phyloP scores from a whole-genome alignment of 148 eudicot genomes.

The Persicaria tinctoria region DNA sequence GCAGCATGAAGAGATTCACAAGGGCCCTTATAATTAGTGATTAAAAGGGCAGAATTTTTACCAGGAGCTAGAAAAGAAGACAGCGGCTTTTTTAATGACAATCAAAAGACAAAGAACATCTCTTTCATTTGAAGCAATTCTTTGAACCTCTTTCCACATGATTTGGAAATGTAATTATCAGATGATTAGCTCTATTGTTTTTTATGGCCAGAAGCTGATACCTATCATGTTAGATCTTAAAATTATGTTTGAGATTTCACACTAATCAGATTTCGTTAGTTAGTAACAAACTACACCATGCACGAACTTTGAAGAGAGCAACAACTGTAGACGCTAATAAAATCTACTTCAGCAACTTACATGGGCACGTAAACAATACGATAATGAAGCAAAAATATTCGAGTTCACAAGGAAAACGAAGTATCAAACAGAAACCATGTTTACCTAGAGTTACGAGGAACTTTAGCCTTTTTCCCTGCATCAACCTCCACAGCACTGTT shows the following conservation, averaged over 20 bases:
- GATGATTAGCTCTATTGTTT: background rate
- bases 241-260: background rate
- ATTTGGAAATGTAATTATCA: slow-evolving; percentile 1
- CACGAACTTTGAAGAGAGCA: background rate
- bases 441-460: slow-evolving; percentile 95
- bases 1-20: too few species aligned
- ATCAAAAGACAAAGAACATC: too few species aligned
- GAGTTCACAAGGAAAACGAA: background rate
- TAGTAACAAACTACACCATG: background rate
- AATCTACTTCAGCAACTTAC: background rate
- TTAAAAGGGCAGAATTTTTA: too few species aligned
- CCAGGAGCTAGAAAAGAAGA: too few species aligned
- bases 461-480: slow-evolving; percentile 83
- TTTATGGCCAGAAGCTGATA: background rate
- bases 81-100: too few species aligned
- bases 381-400: background rate
- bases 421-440: slow-evolving; percentile 7
- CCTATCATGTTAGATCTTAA: background rate
- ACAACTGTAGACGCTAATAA: slow-evolving; percentile 6
- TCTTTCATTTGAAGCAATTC: too few species aligned
- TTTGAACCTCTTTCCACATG: background rate
- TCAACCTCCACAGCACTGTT: slow-evolving; percentile 95
- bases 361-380: background rate
- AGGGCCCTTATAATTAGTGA: too few species aligned
- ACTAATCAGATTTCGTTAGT: background rate